phyloP scores from a whole-genome alignment of 768 basidiomycete species.

The Tephrocybe sp. region DNA sequence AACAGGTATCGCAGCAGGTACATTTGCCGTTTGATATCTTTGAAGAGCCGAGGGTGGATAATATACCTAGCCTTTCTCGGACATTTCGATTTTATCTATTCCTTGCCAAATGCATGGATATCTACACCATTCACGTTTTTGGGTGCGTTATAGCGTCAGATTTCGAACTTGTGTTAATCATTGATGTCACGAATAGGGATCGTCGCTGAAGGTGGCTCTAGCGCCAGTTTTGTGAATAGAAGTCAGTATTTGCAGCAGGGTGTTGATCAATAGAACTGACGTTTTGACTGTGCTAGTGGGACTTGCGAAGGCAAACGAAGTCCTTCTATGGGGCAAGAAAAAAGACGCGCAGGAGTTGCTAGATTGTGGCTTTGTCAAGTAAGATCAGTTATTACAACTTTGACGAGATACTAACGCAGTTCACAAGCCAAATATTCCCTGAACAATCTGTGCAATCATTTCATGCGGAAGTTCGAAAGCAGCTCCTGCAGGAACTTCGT shows the following conservation, averaged over 20 bases:
- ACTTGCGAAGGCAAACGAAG: slow-evolving; percentile 67
- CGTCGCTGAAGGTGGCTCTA: slow-evolving; percentile 67
- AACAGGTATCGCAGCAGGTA: slow-evolving; percentile 68
- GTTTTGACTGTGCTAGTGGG: slow-evolving; percentile 49
- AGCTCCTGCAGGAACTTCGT: slow-evolving; percentile 52
- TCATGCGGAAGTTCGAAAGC: slow-evolving; percentile 48
- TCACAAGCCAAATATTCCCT: slow-evolving; percentile 60
- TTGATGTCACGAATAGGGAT: slow-evolving; percentile 42
- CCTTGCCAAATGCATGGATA: slow-evolving; percentile 60
- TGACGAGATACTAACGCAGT: neutral
- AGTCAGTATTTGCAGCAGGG: slow-evolving; percentile 38
- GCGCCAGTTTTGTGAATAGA: slow-evolving; percentile 65
- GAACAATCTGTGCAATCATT: slow-evolving; percentile 51
- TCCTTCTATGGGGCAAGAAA: slow-evolving; percentile 69
- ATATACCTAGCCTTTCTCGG: slow-evolving; percentile 55
- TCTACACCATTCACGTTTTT: slow-evolving; percentile 70
- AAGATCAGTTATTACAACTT: slow-evolving; percentile 13
- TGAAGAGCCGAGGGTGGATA: too few species aligned
- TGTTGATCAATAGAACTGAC: neutral
- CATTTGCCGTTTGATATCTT: neutral
- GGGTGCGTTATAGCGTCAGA: slow-evolving; percentile 30
- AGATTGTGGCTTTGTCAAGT: slow-evolving; percentile 68
- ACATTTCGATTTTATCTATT: slow-evolving; percentile 75
- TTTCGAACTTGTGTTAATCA: too few species aligned
- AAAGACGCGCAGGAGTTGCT: slow-evolving; percentile 58